Conservation (phyloP, 2,329 filamentous ascomycete genomes). For the Sphaerulina vaccinii region DNA sequence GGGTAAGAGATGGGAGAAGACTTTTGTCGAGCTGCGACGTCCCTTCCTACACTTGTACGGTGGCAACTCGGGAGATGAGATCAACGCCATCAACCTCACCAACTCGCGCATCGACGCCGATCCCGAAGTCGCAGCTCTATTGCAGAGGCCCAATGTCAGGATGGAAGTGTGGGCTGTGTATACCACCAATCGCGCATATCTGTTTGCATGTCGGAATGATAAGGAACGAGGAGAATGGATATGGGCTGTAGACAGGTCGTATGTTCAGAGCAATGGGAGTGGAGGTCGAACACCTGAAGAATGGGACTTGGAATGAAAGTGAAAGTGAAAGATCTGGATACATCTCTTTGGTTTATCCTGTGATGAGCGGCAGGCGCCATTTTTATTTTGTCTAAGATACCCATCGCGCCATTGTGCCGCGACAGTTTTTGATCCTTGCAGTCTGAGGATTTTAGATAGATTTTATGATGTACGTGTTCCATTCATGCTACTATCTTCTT, state of each 20-base stretch:
- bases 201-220: conserved; percentile 87
- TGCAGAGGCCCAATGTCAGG: conserved; percentile 45
- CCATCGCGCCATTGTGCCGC: conserved; percentile 8
- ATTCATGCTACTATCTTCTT: too few relatives aligned
- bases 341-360: neutral
- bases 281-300: conserved; percentile 27
- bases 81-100: conserved; percentile 82
- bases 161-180: conserved; percentile 82
- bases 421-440: conserved; percentile 5
- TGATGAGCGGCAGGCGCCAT: neutral
- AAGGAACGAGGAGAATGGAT: conserved; percentile 97
- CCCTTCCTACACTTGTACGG: conserved; percentile 87
- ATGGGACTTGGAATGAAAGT: conserved; percentile 12
- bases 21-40: conserved; percentile 86
- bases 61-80: conserved; percentile 81
- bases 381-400: conserved; percentile 9
- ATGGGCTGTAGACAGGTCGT: conserved; percentile 84
- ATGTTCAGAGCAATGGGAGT: conserved; percentile 44
- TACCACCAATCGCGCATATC: conserved; percentile 83
- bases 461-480: too few relatives aligned
- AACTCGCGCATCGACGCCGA: conserved; percentile 91
- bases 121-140: conserved; percentile 77
- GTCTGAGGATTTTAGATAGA: too few relatives aligned
- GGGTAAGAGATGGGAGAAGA: conserved; percentile 81
- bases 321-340: neutral